These are phyloP conservation scores for Delonix regia DNA, from an alignment of 306 rosid species.

Conservation along the genomic window DNA sequence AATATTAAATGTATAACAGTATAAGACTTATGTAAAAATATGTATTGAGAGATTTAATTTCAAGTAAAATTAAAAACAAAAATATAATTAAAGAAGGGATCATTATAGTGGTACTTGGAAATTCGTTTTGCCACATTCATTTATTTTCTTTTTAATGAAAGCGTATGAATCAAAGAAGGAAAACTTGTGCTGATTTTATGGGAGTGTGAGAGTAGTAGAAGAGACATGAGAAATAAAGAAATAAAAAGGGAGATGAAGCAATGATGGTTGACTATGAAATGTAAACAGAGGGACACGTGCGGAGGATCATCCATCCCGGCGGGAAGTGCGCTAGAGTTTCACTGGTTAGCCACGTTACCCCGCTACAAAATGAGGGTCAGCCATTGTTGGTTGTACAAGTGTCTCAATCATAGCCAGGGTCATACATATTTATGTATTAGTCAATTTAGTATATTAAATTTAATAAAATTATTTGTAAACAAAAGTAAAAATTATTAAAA, in stretches of 20 bases:
- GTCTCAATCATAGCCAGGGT: neutral
- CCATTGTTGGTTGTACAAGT: conserved; percentile 22
- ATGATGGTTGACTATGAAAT: conserved; percentile 27
- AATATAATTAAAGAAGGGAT: too few relatives aligned
- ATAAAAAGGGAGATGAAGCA: neutral
- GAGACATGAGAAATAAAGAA: neutral
- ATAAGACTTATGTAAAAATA: too few relatives aligned
- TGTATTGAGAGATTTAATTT: too few relatives aligned
- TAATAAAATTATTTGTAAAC: too few relatives aligned
- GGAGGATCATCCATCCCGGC: conserved; percentile 50
- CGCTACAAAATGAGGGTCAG: neutral
- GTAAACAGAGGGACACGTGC: conserved; percentile 30
- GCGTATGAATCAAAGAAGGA: neutral
- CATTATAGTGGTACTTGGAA: neutral
- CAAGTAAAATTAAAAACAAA: too few relatives aligned
- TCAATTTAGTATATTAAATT: too few relatives aligned
- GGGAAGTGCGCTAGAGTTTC: conserved; percentile 46
- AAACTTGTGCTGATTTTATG: neutral
- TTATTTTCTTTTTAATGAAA: neutral
- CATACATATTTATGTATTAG: too few relatives aligned
- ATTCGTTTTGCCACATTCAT: neutral
- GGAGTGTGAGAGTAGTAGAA: neutral
- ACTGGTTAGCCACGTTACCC: conserved; percentile 19
- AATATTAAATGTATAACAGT: too few relatives aligned
- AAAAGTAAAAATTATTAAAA: too few relatives aligned